These are phyloP conservation scores for Stephania yunnanensis DNA, from an alignment of 164 flowering plant genomes.

Conservation along the genomic window DNA sequence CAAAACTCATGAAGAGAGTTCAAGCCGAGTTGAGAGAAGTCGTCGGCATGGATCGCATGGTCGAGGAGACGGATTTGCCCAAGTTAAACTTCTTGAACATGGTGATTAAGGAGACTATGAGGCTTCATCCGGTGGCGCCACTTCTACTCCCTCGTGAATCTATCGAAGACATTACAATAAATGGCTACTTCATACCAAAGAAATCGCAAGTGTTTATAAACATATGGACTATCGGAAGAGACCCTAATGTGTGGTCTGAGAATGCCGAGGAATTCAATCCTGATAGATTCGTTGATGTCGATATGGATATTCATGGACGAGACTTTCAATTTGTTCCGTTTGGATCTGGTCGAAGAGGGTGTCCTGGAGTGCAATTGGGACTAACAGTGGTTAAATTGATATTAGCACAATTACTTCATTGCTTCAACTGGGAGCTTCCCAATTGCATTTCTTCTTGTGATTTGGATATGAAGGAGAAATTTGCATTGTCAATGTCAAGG, in stretches of 20 bases:
- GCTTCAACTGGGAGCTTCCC: conserved; percentile 6
- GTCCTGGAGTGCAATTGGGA: too few relatives aligned
- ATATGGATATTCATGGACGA: too few relatives aligned
- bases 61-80: conserved; percentile 13
- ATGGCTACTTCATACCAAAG: conserved; percentile 5
- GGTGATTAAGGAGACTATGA: too few relatives aligned
- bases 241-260: conserved; percentile 1
- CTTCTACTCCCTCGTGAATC: conserved; percentile 15
- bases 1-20: too few relatives aligned
- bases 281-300: conserved; percentile 2
- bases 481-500: background rate
- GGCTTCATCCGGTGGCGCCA: background rate
- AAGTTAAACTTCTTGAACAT: background rate
- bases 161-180: conserved; percentile 10
- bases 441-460: conserved; percentile 6
- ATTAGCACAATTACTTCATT: background rate
- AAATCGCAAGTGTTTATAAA: conserved; percentile 6
- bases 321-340: too few relatives aligned
- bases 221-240: conserved; percentile 5
- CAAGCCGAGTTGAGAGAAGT: too few relatives aligned
- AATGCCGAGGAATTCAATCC: conserved; percentile 3
- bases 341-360: too few relatives aligned
- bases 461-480: conserved; percentile 6
- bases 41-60: conserved; percentile 14
- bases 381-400: too few relatives aligned